Conservation (phyloP, 2,329 filamentous ascomycete species). For the Apiospora hydei region DNA sequence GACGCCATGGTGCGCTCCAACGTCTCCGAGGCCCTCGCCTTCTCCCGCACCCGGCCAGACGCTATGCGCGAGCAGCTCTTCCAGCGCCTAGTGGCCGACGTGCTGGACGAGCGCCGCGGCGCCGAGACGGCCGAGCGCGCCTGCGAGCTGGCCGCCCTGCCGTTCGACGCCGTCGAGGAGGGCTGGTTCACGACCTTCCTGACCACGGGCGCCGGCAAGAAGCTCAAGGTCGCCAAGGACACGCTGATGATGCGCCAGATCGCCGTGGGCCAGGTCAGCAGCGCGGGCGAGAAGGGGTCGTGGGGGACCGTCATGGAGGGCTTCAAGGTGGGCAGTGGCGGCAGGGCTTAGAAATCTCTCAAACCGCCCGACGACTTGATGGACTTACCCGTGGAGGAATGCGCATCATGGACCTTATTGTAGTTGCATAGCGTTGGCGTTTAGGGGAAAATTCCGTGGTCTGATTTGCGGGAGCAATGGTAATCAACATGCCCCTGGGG, state of each 20-base stretch:
- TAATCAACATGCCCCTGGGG: background rate
- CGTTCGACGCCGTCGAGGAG: conserved; percentile 75
- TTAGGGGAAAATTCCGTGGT: background rate
- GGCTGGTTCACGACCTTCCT: conserved; percentile 76
- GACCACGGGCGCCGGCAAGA: conserved; percentile 68
- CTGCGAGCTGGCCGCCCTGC: conserved; percentile 75
- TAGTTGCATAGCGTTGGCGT: background rate
- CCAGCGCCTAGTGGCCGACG: conserved; percentile 67
- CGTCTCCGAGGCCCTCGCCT: conserved; percentile 77
- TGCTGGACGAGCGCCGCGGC: conserved; percentile 53
- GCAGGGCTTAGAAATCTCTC: conserved; percentile 26
- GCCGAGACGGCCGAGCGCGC: conserved; percentile 61
- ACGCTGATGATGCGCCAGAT: conserved; percentile 78
- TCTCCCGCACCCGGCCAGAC: conserved; percentile 70
- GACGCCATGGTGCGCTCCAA: conserved; percentile 71
- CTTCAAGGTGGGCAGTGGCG: conserved; percentile 54
- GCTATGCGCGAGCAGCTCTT: conserved; percentile 70
- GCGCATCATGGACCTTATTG: background rate
- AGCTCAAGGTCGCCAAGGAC: conserved; percentile 71
- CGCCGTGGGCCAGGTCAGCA: conserved; percentile 65
- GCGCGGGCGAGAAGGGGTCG: conserved; percentile 53
- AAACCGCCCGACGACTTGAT: background rate
- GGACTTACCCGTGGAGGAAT: background rate
- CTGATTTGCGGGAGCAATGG: background rate
- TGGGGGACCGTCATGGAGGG: conserved; percentile 61